These are phyloP conservation scores for Stachybotrys echinatus DNA, from an alignment of 2,329 filamentous ascomycete genomes.

Conservation along the genomic window DNA sequence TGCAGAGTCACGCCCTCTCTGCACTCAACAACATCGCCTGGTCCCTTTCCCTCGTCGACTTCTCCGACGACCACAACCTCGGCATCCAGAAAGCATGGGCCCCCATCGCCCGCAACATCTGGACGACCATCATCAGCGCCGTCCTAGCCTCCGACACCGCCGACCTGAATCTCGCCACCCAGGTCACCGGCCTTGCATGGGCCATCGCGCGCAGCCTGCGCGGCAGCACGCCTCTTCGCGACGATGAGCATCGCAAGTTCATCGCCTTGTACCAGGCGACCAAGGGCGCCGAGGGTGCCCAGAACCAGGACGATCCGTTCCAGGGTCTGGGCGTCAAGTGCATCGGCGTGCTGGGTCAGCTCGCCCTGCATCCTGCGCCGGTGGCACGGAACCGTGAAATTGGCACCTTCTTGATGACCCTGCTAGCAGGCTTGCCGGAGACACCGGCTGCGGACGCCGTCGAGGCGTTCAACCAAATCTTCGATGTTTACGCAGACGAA, in stretches of 20 bases:
- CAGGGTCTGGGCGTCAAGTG: conserved; percentile 61
- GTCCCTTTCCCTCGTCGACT: conserved; percentile 59
- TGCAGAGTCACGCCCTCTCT: conserved; percentile 51
- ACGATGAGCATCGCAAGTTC: conserved; percentile 56
- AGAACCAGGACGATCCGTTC: conserved; percentile 46
- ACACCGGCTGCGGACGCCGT: conserved; percentile 53
- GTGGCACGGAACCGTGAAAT: conserved; percentile 54
- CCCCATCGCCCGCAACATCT: conserved; percentile 49
- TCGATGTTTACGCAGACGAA: conserved; percentile 63
- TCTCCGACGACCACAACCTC: conserved; percentile 46
- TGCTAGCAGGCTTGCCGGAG: conserved; percentile 45
- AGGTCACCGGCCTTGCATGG: conserved; percentile 62
- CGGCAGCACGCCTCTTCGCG: conserved; percentile 41
- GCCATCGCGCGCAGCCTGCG: conserved; percentile 52
- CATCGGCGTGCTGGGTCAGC: conserved; percentile 59
- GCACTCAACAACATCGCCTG: conserved; percentile 64
- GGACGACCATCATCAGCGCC: conserved; percentile 49
- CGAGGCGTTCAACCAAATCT: conserved; percentile 61
- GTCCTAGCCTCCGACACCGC: conserved; percentile 57
- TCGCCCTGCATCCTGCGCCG: conserved; percentile 52
- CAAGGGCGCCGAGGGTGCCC: conserved; percentile 23
- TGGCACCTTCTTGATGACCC: conserved; percentile 55
- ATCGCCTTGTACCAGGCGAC: conserved; percentile 61
- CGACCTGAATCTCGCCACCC: conserved; percentile 56
- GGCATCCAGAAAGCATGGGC: conserved; percentile 49